Evolutionary conservation across 164 flowering plant genomes (phyloP).

Genomic region (Macadamia integrifolia): DNA sequence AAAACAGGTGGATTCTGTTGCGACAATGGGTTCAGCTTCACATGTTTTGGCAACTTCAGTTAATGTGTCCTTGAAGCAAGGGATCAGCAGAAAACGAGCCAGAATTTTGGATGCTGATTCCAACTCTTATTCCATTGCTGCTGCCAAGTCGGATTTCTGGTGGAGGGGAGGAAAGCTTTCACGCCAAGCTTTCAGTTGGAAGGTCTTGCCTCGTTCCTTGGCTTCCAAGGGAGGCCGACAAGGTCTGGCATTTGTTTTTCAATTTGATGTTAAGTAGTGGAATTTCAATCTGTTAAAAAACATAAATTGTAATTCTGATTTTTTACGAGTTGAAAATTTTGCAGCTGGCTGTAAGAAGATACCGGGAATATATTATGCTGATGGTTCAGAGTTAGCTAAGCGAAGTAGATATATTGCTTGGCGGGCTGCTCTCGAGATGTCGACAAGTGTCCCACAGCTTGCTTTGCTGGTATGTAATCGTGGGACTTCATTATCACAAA

Average conservation of each 20-base stretch:
- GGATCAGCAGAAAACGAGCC: slow-evolving; percentile 42
- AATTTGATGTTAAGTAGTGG: neutral
- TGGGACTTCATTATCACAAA: neutral
- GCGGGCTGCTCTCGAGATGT: slow-evolving; percentile 81
- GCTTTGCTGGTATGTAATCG: slow-evolving; percentile 60
- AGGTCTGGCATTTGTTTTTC: slow-evolving; percentile 41
- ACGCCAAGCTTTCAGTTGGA: slow-evolving; percentile 74
- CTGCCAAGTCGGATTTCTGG: slow-evolving; percentile 59
- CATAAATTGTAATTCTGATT: slow-evolving; percentile 25
- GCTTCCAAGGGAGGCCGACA: slow-evolving; percentile 73
- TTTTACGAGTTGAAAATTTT: slow-evolving; percentile 28
- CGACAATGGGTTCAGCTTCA: slow-evolving; percentile 70
- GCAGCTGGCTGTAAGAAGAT: slow-evolving; percentile 84
- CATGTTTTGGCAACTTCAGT: slow-evolving; percentile 42
- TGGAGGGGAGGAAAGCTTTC: slow-evolving; percentile 94
- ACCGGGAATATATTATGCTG: slow-evolving; percentile 70
- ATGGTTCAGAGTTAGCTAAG: slow-evolving; percentile 64
- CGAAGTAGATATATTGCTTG: slow-evolving; percentile 65
- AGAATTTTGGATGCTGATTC: slow-evolving; percentile 33
- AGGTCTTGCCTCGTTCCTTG: slow-evolving; percentile 67
- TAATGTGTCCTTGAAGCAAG: slow-evolving; percentile 45
- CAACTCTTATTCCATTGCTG: slow-evolving; percentile 29
- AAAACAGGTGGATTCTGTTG: slow-evolving; percentile 65
- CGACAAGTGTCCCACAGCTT: slow-evolving; percentile 60
- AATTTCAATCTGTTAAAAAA: slow-evolving; percentile 11